phyloP scores from a whole-genome alignment of 1,139 yeast species.

The Yamadazyma sp. region DNA sequence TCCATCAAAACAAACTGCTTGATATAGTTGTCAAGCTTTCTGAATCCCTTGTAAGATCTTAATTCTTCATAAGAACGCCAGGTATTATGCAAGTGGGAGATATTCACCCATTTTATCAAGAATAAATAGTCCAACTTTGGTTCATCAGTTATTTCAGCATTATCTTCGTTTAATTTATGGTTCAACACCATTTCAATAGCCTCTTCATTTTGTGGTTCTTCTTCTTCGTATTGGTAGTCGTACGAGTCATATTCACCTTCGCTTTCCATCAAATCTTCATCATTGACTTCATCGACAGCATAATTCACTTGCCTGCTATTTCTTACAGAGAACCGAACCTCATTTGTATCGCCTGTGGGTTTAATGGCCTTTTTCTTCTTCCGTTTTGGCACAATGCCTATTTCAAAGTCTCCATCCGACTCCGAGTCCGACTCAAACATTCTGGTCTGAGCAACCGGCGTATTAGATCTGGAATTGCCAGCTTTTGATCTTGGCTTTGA shows the following conservation, averaged over 20 bases:
- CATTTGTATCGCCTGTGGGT: slow-evolving; percentile 23
- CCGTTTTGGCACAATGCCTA: slow-evolving; percentile 17
- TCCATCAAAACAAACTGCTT: slow-evolving; percentile 74
- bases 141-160: slow-evolving; percentile 43
- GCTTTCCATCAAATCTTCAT: slow-evolving; percentile 57
- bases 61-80: slow-evolving; percentile 79
- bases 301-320: slow-evolving; percentile 73
- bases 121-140: slow-evolving; percentile 63
- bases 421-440: slow-evolving; percentile 23
- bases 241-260: slow-evolving; percentile 43
- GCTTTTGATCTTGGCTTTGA: slow-evolving; percentile 3
- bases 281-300: slow-evolving; percentile 70
- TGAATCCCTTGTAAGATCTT: slow-evolving; percentile 64
- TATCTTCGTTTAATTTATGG: slow-evolving; percentile 43
- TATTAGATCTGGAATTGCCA: slow-evolving; percentile 7
- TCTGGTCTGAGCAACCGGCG: slow-evolving; percentile 15
- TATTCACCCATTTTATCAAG: slow-evolving; percentile 82
- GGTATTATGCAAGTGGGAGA: slow-evolving; percentile 90
- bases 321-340: slow-evolving; percentile 75
- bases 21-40: slow-evolving; percentile 87
- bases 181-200: slow-evolving; percentile 56
- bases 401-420: slow-evolving; percentile 21
- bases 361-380: slow-evolving; percentile 16
- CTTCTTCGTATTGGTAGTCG: slow-evolving; percentile 32
- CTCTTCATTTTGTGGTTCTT: slow-evolving; percentile 34